These are phyloP conservation scores for Bothriochloa decipiens DNA, from an alignment of 176 grass and related monocot species.

Conservation along the genomic window DNA sequence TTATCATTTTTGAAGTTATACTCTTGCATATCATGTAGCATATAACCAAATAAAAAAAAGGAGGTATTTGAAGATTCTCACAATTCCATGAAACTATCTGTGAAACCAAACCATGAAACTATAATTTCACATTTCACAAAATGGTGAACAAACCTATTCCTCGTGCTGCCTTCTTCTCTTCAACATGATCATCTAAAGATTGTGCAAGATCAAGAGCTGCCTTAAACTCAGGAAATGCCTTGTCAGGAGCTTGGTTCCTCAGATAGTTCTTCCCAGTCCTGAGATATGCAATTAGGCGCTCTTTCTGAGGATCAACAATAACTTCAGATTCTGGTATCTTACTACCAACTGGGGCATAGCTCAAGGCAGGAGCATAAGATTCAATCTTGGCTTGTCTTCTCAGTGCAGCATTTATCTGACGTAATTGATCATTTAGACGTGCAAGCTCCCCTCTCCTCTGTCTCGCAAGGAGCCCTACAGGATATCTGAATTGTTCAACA, in stretches of 20 bases:
- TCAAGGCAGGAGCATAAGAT: constrained; percentile 91
- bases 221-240: constrained; percentile 87
- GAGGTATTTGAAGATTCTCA: background rate
- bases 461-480: constrained; percentile 82
- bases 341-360: constrained; percentile 86
- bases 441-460: constrained; percentile 87
- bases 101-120: too few species aligned
- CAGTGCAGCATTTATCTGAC: constrained; percentile 94
- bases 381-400: constrained; percentile 98
- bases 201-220: constrained; percentile 79
- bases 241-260: constrained; percentile 75
- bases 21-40: background rate
- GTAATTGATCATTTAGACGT: constrained; percentile 85
- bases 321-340: constrained; percentile 78
- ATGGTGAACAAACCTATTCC: constrained; percentile 78
- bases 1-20: constrained; percentile 1
- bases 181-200: constrained; percentile 80
- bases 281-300: constrained; percentile 68
- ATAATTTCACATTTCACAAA: constrained; percentile 12
- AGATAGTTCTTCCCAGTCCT: constrained; percentile 90
- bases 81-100: background rate
- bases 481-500: constrained; percentile 36
- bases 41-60: background rate
- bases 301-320: constrained; percentile 85
- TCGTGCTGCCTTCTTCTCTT: constrained; percentile 92